These are phyloP conservation scores for Yamadazyma siamensis DNA, from an alignment of 1,139 yeast genomes.

Conservation along the genomic window DNA sequence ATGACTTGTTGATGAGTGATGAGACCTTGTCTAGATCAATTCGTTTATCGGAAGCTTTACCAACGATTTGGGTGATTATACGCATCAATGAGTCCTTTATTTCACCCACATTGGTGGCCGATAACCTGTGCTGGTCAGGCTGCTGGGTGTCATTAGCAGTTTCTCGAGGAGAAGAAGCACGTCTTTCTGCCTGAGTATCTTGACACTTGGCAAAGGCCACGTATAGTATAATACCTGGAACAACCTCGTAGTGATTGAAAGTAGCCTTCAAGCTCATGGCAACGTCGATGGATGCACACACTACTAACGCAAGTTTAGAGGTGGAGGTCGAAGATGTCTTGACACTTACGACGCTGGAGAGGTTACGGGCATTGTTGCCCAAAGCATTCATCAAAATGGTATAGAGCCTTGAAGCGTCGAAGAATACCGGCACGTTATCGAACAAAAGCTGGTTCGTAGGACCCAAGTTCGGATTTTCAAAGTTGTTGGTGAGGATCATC, in stretches of 20 bases:
- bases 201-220: slow-evolving; percentile 67
- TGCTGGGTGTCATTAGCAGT: slow-evolving; percentile 2
- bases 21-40: slow-evolving; percentile 30
- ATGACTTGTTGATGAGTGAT: slow-evolving; percentile 30
- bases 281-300: slow-evolving; percentile 65
- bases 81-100: slow-evolving; percentile 23
- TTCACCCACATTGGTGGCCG: slow-evolving; percentile 25
- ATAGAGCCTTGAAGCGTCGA: slow-evolving; percentile 35
- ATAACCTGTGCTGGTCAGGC: slow-evolving; percentile 10
- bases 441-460: slow-evolving; percentile 77
- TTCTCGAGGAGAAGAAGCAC: slow-evolving; percentile 3
- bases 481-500: slow-evolving; percentile 50
- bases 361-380: slow-evolving; percentile 19
- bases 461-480: slow-evolving; percentile 65
- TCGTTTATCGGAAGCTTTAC: slow-evolving; percentile 9
- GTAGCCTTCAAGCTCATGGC: slow-evolving; percentile 77
- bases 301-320: slow-evolving; percentile 60
- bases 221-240: slow-evolving; percentile 65
- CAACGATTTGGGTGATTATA: slow-evolving; percentile 19
- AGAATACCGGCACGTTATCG: slow-evolving; percentile 64
- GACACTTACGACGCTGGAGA: slow-evolving; percentile 37
- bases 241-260: slow-evolving; percentile 77
- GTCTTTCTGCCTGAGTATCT: slow-evolving; percentile 14
- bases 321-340: slow-evolving; percentile 47
- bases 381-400: slow-evolving; percentile 21